phyloP scores from a whole-genome alignment of 2,329 filamentous ascomycete genomes.

The Colletotrichum sublineola region DNA sequence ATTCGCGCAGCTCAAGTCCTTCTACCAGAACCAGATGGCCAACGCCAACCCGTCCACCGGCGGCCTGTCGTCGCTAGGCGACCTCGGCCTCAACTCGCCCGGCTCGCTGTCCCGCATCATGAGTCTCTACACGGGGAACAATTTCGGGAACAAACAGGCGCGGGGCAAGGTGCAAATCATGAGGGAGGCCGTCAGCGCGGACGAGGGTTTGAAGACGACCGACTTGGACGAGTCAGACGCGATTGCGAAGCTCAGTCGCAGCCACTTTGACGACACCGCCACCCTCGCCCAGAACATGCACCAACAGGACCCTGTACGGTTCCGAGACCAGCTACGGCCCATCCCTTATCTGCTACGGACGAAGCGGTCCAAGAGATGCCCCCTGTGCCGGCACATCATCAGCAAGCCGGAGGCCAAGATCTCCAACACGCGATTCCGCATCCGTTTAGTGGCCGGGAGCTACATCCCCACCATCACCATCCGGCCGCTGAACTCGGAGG shows the following conservation, averaged over 20 bases:
- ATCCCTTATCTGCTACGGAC: slow-evolving; percentile 87
- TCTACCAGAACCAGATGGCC: slow-evolving; percentile 85
- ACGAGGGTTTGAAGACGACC: slow-evolving; percentile 79
- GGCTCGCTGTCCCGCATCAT: slow-evolving; percentile 89
- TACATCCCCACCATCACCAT: slow-evolving; percentile 89
- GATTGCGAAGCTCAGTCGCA: slow-evolving; percentile 69
- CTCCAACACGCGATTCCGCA: slow-evolving; percentile 89
- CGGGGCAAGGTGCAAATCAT: slow-evolving; percentile 74
- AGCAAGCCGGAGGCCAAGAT: slow-evolving; percentile 95
- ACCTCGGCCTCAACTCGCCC: slow-evolving; percentile 79
- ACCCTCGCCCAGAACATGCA: slow-evolving; percentile 62
- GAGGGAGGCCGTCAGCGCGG: slow-evolving; percentile 79
- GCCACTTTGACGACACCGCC: slow-evolving; percentile 75
- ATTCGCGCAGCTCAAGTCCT: slow-evolving; percentile 80
- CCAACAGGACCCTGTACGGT: slow-evolving; percentile 69
- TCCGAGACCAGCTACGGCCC: slow-evolving; percentile 82
- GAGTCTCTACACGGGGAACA: slow-evolving; percentile 83
- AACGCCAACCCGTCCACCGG: slow-evolving; percentile 68
- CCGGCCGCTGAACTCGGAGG: slow-evolving; percentile 67
- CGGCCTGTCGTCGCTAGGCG: slow-evolving; percentile 60
- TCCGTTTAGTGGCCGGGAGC: slow-evolving; percentile 87
- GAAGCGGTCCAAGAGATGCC: slow-evolving; percentile 94
- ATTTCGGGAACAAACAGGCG: slow-evolving; percentile 74
- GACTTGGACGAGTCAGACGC: slow-evolving; percentile 72
- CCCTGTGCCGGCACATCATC: slow-evolving; percentile 92